These are phyloP conservation scores for Tolypocladium pustulatum DNA, from an alignment of 2,329 filamentous ascomycete genomes.

Conservation along the genomic window DNA sequence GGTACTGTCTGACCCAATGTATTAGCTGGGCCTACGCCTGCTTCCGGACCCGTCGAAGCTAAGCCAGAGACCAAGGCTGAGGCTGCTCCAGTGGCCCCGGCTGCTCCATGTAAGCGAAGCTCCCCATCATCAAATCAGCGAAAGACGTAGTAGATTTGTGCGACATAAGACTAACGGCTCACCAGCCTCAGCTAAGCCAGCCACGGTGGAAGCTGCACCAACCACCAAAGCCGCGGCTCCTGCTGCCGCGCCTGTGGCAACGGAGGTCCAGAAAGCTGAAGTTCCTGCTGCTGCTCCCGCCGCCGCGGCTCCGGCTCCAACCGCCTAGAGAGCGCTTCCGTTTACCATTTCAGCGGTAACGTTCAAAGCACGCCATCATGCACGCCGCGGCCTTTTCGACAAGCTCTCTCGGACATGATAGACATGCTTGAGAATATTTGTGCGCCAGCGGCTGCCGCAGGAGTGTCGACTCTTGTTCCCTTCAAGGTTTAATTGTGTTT, in stretches of 20 bases:
- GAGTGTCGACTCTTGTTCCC: background rate
- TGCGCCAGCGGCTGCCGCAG: background rate
- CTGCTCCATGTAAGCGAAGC: conserved; percentile 11
- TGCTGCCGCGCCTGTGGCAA: conserved; percentile 15
- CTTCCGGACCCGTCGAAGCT: conserved; percentile 14
- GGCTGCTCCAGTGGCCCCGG: conserved; percentile 14
- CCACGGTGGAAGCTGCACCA: conserved; percentile 15
- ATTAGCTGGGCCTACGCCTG: conserved; percentile 14
- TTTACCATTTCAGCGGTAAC: background rate
- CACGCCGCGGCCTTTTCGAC: background rate
- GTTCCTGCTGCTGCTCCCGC: conserved; percentile 10
- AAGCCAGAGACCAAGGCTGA: conserved; percentile 15
- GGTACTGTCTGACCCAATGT: background rate
- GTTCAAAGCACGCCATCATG: background rate
- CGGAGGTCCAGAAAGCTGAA: conserved; percentile 16
- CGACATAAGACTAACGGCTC: background rate
- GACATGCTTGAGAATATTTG: background rate
- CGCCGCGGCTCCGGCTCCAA: conserved; percentile 11
- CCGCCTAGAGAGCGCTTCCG: conserved; percentile 9
- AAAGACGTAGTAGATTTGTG: background rate
- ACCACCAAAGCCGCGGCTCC: conserved; percentile 13
- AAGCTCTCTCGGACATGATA: background rate
- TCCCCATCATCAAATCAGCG: background rate
- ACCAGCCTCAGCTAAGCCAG: conserved; percentile 13
- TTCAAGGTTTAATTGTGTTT: conserved; percentile 3